These are phyloP conservation scores for Fusarium oligoseptatum DNA, from an alignment of 2,329 filamentous ascomycete species.

Conservation along the genomic window DNA sequence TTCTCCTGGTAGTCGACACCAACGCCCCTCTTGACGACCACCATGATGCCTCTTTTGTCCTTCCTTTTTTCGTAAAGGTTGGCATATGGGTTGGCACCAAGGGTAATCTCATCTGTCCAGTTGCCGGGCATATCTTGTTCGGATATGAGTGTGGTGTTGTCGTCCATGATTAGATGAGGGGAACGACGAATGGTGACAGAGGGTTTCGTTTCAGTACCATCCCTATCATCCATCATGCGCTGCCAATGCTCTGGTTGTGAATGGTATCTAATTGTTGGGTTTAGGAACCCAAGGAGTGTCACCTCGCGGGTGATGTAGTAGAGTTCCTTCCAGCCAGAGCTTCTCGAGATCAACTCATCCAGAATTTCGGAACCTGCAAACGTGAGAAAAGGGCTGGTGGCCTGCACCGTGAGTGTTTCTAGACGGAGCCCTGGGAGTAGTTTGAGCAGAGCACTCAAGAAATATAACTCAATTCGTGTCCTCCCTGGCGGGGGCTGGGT, in stretches of 20 bases:
- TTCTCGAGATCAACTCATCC: not conserved
- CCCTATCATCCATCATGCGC: not conserved
- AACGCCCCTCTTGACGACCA: not conserved
- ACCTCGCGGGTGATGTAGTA: not conserved
- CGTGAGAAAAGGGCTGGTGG: not conserved
- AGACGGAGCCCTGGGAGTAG: not conserved
- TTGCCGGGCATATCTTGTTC: not conserved
- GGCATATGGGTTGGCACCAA: not conserved
- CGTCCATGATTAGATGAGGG: not conserved
- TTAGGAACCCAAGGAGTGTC: not conserved
- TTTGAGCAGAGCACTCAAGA: not conserved
- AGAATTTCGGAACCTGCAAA: not conserved
- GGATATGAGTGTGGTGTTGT: not conserved
- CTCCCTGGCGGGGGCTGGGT: not conserved
- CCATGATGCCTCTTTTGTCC: not conserved
- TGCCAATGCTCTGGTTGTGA: not conserved
- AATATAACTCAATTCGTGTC: not conserved
- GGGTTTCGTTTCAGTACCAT: not conserved
- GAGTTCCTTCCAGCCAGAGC: not conserved
- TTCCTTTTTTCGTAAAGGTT: not conserved
- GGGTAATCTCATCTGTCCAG: not conserved
- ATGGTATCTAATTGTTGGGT: no score
- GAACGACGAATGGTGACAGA: not conserved
- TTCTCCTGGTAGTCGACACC: not conserved
- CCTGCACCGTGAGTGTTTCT: not conserved